Evolutionary conservation across 768 basidiomycete species (phyloP).

Genomic region (Phanerochaete carnosa): DNA sequence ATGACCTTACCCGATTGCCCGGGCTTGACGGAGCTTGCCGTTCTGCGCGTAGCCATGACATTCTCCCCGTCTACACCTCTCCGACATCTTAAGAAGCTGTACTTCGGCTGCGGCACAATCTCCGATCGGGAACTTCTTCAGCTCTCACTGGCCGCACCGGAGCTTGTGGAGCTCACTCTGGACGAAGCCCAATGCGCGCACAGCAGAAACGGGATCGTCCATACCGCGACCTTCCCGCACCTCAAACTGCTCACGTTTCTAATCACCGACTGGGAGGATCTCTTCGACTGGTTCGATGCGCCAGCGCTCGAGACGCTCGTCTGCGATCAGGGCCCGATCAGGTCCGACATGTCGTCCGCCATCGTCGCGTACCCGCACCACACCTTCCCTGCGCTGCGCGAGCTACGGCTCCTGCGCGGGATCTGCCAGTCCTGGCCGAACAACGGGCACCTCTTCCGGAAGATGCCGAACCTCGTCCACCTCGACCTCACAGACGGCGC

Average conservation of each 20-base stretch:
- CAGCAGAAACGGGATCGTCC: not conserved
- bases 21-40: not conserved
- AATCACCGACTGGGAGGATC: not conserved
- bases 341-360: no score
- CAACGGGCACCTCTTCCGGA: no score
- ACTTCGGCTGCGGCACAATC: not conserved
- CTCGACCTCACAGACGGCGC: not conserved
- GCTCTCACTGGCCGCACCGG: not conserved
- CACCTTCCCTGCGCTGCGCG: no score
- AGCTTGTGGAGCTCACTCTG: not conserved
- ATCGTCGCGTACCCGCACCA: no score
- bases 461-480: not conserved
- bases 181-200: not conserved
- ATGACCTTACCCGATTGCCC: not conserved
- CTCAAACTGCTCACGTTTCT: not conserved
- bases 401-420: no score
- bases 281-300: no score
- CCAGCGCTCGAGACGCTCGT: no score
- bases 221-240: not conserved
- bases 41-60: not conserved
- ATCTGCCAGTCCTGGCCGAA: no score
- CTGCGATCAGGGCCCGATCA: no score
- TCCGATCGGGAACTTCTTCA: not conserved
- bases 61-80: not conserved
- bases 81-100: not conserved